Evolutionary conservation across 2,329 filamentous ascomycete species (phyloP).

Genomic region (Botryotinia convoluta): DNA sequence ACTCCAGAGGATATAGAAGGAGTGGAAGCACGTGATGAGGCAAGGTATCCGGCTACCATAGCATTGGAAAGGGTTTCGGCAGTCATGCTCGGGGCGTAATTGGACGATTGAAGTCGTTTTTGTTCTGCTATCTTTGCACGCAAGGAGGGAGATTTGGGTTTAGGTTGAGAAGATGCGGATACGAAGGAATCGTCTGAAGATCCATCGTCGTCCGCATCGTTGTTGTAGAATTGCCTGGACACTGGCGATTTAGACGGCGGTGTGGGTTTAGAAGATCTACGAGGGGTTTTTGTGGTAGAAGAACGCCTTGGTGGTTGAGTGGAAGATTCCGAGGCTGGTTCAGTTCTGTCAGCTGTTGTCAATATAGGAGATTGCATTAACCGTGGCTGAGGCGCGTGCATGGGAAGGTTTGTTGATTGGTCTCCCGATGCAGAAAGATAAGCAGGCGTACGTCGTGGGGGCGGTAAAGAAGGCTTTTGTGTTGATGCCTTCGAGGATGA

Average conservation of each 20-base stretch:
- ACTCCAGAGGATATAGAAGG: slow-evolving; percentile 33
- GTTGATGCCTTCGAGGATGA: neutral
- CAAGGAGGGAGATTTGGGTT: slow-evolving; percentile 27
- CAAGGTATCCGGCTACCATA: slow-evolving; percentile 72
- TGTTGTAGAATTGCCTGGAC: neutral
- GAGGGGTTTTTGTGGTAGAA: slow-evolving; percentile 4
- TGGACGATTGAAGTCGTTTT: slow-evolving; percentile 26
- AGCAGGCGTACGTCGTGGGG: neutral
- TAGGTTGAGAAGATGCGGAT: slow-evolving; percentile 33
- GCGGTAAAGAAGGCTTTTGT: neutral
- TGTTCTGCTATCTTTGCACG: slow-evolving; percentile 32
- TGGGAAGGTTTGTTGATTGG: neutral
- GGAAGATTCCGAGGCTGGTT: neutral
- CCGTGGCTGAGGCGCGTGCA: neutral
- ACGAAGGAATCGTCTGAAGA: slow-evolving; percentile 39
- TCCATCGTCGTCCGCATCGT: slow-evolving; percentile 25
- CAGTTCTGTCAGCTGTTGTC: neutral
- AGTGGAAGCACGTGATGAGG: slow-evolving; percentile 54
- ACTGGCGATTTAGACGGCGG: slow-evolving; percentile 16
- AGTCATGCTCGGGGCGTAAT: slow-evolving; percentile 42
- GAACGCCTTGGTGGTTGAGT: neutral
- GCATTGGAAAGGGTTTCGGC: slow-evolving; percentile 68
- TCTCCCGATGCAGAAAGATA: neutral
- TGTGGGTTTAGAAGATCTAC: slow-evolving; percentile 1
- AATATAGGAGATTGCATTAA: slow-evolving; percentile 2